These are phyloP conservation scores for Voacanga thouarsii DNA, from an alignment of 257 asterid species.

Conservation along the genomic window DNA sequence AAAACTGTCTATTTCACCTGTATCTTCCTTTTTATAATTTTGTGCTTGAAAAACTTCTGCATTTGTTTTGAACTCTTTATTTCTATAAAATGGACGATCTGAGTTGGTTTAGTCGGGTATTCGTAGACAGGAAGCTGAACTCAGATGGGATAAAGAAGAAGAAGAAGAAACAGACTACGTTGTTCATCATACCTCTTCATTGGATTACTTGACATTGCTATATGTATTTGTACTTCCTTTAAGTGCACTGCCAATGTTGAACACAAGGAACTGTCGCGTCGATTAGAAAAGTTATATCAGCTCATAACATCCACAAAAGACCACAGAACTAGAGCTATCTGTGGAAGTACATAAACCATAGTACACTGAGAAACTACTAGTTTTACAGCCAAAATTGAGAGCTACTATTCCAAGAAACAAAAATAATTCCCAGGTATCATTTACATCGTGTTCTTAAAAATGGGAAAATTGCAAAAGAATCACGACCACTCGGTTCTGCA, in stretches of 20 bases:
- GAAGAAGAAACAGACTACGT: constrained; percentile 41
- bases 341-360: constrained; percentile 20
- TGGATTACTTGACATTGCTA: constrained; percentile 86
- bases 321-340: background rate
- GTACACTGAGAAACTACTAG: constrained; percentile 40
- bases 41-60: background rate
- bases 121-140: constrained; percentile 66
- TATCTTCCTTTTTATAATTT: background rate
- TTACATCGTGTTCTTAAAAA: constrained; percentile 44
- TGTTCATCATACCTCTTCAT: constrained; percentile 66
- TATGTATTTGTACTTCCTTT: constrained; percentile 32
- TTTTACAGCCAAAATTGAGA: constrained; percentile 53
- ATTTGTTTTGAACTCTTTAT: background rate
- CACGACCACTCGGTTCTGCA: constrained; percentile 28
- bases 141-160: constrained; percentile 40
- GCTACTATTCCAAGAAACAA: constrained; percentile 35
- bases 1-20: background rate
- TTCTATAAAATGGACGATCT: constrained; percentile 11
- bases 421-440: constrained; percentile 47
- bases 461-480: constrained; percentile 18
- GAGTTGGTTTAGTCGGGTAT: constrained; percentile 25
- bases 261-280: no score
- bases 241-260: no score
- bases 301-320: no score
- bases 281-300: no score